Conservation (phyloP, 1,139 yeast genomes). For the Debaryomycetaceae sp. region DNA sequence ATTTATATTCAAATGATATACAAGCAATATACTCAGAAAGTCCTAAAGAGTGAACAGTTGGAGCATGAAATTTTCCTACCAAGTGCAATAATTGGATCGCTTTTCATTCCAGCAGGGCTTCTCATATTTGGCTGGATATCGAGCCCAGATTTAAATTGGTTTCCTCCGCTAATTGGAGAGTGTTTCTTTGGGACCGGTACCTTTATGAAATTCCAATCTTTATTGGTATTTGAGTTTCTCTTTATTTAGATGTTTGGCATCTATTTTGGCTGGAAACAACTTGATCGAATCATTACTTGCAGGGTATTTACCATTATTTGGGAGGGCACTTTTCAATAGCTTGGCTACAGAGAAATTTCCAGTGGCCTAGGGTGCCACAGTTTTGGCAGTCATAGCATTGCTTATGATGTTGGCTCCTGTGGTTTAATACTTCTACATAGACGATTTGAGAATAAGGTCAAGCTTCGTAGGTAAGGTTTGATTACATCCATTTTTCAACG, state of each 20-base stretch:
- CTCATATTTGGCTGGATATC: slow-evolving; percentile 34
- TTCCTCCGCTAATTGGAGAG: slow-evolving; percentile 29
- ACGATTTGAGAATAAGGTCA: not conserved
- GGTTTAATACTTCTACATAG: not conserved
- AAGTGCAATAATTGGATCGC: slow-evolving; percentile 35
- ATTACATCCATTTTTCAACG: too few species aligned
- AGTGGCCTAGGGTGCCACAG: not conserved
- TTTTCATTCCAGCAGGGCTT: slow-evolving; percentile 27
- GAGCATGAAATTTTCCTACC: slow-evolving; percentile 62
- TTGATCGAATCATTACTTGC: not conserved
- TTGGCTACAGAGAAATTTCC: not conserved
- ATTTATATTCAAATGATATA: slow-evolving; percentile 18
- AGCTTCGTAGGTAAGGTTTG: too few species aligned
- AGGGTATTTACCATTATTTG: not conserved
- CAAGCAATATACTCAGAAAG: slow-evolving; percentile 21
- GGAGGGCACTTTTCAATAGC: not conserved
- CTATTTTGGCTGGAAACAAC: not conserved
- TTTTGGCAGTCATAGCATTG: not conserved
- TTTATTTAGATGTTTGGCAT: slow-evolving; percentile 30
- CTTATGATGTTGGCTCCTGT: not conserved
- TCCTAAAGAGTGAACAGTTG: slow-evolving; percentile 32
- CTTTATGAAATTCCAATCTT: slow-evolving; percentile 29
- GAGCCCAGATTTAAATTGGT: slow-evolving; percentile 27
- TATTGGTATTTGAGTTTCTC: slow-evolving; percentile 60
- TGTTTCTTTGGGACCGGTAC: slow-evolving; percentile 26